A percentile compares a stretch with the other conserved stretches of the same genome.
Conservation (phyloP, 306 rosid species). For the Coriaria nepalensis region DNA sequence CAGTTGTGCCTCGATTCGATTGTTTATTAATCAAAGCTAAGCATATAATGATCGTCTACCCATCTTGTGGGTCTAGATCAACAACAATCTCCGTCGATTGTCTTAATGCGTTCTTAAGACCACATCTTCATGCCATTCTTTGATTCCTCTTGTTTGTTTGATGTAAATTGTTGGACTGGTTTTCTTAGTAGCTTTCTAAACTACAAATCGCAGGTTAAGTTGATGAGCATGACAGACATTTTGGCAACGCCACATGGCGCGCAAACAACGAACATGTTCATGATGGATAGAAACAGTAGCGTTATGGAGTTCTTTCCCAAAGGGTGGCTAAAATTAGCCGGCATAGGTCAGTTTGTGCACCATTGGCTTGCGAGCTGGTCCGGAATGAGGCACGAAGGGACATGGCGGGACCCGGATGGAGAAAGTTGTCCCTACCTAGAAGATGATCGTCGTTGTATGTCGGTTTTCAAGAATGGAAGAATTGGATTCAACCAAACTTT, state of each 20-base stretch:
- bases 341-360: constrained; percentile 51
- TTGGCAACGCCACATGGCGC: constrained; percentile 29
- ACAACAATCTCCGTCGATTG: no score
- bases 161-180: no score
- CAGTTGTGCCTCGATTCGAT: no score
- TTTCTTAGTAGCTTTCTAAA: no score
- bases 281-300: constrained; percentile 24
- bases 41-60: no score
- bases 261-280: constrained; percentile 20
- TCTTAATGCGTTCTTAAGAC: no score
- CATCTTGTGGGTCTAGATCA: no score
- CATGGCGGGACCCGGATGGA: constrained; percentile 46
- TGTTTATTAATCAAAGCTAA: no score
- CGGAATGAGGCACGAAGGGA: constrained; percentile 48
- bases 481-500: constrained; percentile 39
- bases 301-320: constrained; percentile 32
- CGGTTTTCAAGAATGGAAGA: constrained; percentile 29
- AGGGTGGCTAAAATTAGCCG: constrained; percentile 61
- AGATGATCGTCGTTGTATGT: constrained; percentile 49
- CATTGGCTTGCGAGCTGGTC: constrained; percentile 65
- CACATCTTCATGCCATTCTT: no score
- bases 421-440: constrained; percentile 23
- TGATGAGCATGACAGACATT: no score
- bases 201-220: no score
- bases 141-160: no score